A percentile compares a stretch with the other conserved stretches of the same genome.
phyloP scores from a whole-genome alignment of 306 rosid species.

The Lablab purpureus region DNA sequence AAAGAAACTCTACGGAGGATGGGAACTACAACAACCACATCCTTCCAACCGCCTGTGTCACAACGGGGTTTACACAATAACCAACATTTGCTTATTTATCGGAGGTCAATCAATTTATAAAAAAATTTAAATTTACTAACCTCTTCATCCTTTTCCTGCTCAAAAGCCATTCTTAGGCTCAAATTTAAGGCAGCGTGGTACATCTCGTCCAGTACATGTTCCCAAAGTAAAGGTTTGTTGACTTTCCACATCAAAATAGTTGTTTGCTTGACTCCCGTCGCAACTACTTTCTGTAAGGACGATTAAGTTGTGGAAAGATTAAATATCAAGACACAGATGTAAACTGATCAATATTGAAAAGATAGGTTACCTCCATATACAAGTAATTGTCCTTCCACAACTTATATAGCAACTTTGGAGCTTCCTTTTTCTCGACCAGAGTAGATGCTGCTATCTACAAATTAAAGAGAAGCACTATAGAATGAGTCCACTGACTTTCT shows the following conservation, averaged over 20 bases:
- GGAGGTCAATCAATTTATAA: slow-evolving; percentile 7
- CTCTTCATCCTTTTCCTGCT: slow-evolving; percentile 73
- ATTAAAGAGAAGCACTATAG: slow-evolving; percentile 20
- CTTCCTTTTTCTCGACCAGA: slow-evolving; percentile 81
- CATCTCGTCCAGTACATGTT: slow-evolving; percentile 86
- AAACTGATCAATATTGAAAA: slow-evolving; percentile 17
- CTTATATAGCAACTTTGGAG: slow-evolving; percentile 72
- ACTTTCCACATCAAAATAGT: slow-evolving; percentile 75
- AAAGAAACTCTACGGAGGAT: background rate
- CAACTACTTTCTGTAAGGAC: slow-evolving; percentile 69
- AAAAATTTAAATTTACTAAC: slow-evolving; percentile 50
- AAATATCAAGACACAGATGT: slow-evolving; percentile 34
- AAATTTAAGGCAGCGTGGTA: slow-evolving; percentile 90
- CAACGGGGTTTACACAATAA: slow-evolving; percentile 17
- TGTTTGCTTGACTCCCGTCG: slow-evolving; percentile 44
- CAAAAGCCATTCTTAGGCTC: slow-evolving; percentile 64
- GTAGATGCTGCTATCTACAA: slow-evolving; percentile 75
- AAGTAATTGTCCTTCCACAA: slow-evolving; percentile 88
- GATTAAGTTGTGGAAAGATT: slow-evolving; percentile 24
- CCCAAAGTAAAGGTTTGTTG: slow-evolving; percentile 64
- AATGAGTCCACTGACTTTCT: slow-evolving; percentile 18
- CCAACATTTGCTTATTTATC: slow-evolving; percentile 12
- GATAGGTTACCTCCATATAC: slow-evolving; percentile 77
- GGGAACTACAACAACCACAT: slow-evolving; percentile 19
- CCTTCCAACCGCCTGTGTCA: background rate